These are phyloP conservation scores for Suhomyces bolitotheri DNA, from an alignment of 1,139 yeast genomes.

Conservation along the genomic window DNA sequence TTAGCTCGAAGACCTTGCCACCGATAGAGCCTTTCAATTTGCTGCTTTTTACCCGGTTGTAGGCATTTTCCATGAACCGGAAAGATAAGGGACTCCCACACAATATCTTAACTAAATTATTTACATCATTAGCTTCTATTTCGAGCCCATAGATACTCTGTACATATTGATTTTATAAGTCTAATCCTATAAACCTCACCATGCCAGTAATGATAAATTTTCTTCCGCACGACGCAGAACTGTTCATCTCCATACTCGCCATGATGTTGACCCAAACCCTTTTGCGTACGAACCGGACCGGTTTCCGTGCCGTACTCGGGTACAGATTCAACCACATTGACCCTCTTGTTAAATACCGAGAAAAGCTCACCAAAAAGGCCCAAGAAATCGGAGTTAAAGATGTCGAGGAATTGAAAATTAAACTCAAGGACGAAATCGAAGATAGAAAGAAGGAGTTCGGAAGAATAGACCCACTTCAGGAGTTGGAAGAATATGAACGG, in stretches of 20 bases:
- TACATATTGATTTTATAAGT: no score
- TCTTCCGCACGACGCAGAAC: constrained; percentile 6
- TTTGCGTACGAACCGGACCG: constrained; percentile 2
- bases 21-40: no score
- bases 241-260: not conserved
- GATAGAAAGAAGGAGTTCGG: constrained; percentile 55
- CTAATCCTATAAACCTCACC: no score
- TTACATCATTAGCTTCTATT: no score
- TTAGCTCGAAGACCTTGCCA: no score
- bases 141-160: no score
- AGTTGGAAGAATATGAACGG: constrained; percentile 58
- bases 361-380: constrained; percentile 40
- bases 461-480: constrained; percentile 68
- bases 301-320: not conserved
- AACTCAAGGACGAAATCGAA: constrained; percentile 62
- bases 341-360: constrained; percentile 23
- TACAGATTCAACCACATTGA: constrained; percentile 8
- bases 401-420: constrained; percentile 63
- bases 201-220: no score
- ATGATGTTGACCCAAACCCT: constrained; percentile 9
- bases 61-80: no score
- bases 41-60: no score
- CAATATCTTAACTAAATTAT: no score
- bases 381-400: constrained; percentile 38
- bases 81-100: no score